Conservation (phyloP, 805 yeast species). For the Barnettozyma siamensis region DNA sequence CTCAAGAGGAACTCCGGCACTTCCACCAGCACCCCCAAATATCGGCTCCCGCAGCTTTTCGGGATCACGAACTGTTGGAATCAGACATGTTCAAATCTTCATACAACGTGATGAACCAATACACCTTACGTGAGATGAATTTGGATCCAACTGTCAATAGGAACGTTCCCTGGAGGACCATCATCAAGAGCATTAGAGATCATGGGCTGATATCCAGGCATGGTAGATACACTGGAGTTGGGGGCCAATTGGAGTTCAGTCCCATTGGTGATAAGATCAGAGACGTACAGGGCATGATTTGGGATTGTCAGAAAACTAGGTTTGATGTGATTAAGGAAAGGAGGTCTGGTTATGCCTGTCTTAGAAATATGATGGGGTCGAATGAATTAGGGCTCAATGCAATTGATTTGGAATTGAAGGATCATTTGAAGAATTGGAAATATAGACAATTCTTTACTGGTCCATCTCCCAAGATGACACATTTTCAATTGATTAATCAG, state of each 20-base stretch:
- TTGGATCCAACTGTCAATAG: not conserved
- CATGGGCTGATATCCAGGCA: not conserved
- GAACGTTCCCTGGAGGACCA: not conserved
- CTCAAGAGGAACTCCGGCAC: not conserved
- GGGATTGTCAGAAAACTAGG: too few relatives aligned
- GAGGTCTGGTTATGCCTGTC: conserved; percentile 15
- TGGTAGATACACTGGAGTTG: not conserved
- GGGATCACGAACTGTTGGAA: not conserved
- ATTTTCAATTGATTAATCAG: conserved; percentile 49
- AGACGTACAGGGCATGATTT: conserved; percentile 28
- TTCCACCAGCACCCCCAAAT: not conserved
- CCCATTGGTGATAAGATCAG: conserved; percentile 4
- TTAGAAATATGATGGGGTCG: conserved; percentile 23
- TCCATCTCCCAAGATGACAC: conserved; percentile 45
- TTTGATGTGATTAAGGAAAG: not conserved
- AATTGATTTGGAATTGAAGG: conserved; percentile 2
- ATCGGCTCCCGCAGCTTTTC: not conserved
- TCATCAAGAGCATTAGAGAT: not conserved
- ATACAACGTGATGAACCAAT: not conserved
- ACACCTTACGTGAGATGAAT: not conserved
- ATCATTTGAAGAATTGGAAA: conserved; percentile 8
- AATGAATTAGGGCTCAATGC: conserved; percentile 16
- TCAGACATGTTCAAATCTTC: not conserved
- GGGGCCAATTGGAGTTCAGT: not conserved
- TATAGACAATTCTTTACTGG: conserved; percentile 33